phyloP scores from a whole-genome alignment of 805 yeast species.

The Diddensiella santjacobensis region DNA sequence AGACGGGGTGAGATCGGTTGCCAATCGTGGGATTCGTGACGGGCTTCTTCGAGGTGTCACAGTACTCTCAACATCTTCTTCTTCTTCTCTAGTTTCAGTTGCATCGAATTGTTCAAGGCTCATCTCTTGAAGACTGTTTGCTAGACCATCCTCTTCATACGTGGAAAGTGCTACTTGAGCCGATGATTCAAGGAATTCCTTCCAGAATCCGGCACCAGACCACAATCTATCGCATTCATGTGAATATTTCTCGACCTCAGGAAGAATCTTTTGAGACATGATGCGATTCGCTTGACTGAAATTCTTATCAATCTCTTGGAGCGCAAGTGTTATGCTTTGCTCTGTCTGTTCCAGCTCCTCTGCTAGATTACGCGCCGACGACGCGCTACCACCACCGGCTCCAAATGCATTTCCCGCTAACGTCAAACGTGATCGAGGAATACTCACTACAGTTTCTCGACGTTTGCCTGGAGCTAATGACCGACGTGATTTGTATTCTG shows the following conservation, averaged over 20 bases:
- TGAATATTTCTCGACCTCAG: conserved; percentile 60
- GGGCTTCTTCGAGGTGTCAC: conserved; percentile 5
- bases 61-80: conserved; percentile 8
- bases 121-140: conserved; percentile 14
- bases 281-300: conserved; percentile 63
- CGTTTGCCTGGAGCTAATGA: conserved; percentile 10
- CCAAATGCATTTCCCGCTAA: conserved; percentile 2
- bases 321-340: conserved; percentile 69
- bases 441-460: conserved; percentile 3
- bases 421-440: conserved; percentile 6
- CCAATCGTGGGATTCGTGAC: conserved; percentile 3
- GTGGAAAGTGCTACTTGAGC: conserved; percentile 61
- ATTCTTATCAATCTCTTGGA: conserved; percentile 77
- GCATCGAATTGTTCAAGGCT: conserved; percentile 4
- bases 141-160: conserved; percentile 39
- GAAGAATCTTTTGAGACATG: conserved; percentile 64
- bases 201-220: conserved; percentile 70
- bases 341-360: conserved; percentile 62
- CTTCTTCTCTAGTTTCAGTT: not conserved
- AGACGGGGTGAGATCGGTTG: conserved; percentile 1
- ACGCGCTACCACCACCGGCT: conserved; percentile 7
- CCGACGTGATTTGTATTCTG: conserved; percentile 4
- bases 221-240: conserved; percentile 56
- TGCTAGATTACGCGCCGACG: conserved; percentile 21
- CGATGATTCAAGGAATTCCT: conserved; percentile 69